phyloP scores from a whole-genome alignment of 2,329 filamentous ascomycete genomes.

The Cryphonectria nitschkei region DNA sequence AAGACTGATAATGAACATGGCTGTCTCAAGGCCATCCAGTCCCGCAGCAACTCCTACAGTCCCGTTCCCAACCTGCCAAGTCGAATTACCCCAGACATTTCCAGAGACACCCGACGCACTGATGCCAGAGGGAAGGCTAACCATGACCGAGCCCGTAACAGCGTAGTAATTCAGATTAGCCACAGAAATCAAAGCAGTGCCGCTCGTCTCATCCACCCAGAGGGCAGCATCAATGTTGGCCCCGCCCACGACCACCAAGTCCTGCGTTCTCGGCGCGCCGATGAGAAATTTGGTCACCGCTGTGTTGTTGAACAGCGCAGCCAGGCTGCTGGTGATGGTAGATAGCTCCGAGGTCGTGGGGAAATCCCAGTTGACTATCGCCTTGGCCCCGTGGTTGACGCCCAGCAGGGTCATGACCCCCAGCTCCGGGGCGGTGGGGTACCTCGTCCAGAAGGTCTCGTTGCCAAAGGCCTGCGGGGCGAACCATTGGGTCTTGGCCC shows the following conservation, averaged over 20 bases:
- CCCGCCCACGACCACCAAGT: conserved; percentile 33
- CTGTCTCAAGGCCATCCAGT: conserved; percentile 10
- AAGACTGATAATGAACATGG: conserved; percentile 18
- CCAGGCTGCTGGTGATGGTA: conserved; percentile 42
- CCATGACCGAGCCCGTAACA: conserved; percentile 9
- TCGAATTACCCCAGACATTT: conserved; percentile 25
- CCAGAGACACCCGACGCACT: conserved; percentile 4
- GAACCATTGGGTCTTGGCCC: conserved; percentile 51
- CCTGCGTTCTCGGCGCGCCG: conserved; percentile 34
- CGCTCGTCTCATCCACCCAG: conserved; percentile 40
- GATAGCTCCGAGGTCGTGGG: conserved; percentile 43
- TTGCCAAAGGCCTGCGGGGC: conserved; percentile 54
- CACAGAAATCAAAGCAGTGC: conserved; percentile 28
- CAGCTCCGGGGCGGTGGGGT: conserved; percentile 49
- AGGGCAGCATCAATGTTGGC: conserved; percentile 44
- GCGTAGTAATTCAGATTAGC: conserved; percentile 29
- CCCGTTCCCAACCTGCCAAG: conserved; percentile 26
- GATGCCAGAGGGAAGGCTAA: conserved; percentile 24
- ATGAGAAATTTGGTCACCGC: conserved; percentile 44
- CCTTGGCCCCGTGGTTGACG: conserved; percentile 54
- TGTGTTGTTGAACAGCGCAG: conserved; percentile 41
- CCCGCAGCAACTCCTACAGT: conserved; percentile 10
- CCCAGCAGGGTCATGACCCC: conserved; percentile 51
- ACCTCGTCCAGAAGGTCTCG: conserved; percentile 50
- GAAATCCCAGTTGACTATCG: conserved; percentile 52